Evolutionary conservation across 2,329 filamentous ascomycete species (phyloP).

Genomic region (Sarocladium kiliense): DNA sequence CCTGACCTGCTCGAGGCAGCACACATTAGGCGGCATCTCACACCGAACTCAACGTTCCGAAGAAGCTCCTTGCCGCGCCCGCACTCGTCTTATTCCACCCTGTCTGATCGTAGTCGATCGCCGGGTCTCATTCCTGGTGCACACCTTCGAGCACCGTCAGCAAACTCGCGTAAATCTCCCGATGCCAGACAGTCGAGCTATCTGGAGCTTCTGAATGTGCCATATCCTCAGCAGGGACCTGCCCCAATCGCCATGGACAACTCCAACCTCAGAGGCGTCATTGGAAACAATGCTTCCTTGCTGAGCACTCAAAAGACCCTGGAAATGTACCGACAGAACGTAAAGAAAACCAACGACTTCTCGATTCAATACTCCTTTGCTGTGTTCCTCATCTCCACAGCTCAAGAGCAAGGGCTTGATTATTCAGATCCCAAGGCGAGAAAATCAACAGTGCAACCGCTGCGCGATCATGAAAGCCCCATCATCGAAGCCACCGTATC

Average conservation of each 20-base stretch:
- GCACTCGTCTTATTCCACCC: constrained; percentile 68
- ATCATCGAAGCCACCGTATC: constrained; percentile 39
- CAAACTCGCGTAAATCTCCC: constrained; percentile 49
- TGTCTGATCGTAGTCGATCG: constrained; percentile 68
- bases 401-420: constrained; percentile 67
- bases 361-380: constrained; percentile 95
- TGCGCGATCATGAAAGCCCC: constrained; percentile 42
- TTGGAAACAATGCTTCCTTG: constrained; percentile 87
- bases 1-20: constrained; percentile 48
- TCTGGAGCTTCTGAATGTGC: constrained; percentile 58
- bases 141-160: constrained; percentile 42
- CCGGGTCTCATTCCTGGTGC: constrained; percentile 39
- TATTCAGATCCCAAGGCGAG: constrained; percentile 39
- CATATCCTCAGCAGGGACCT: constrained; percentile 73
- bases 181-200: constrained; percentile 50
- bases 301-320: constrained; percentile 89
- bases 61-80: constrained; percentile 62
- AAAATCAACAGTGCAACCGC: constrained; percentile 41
- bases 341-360: constrained; percentile 92
- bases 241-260: constrained; percentile 73
- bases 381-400: constrained; percentile 85
- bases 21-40: constrained; percentile 56
- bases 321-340: constrained; percentile 95
- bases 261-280: constrained; percentile 66
- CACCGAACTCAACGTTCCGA: constrained; percentile 50